Conservation (phyloP, 257 asterid species). For the Jasminum sambac region DNA sequence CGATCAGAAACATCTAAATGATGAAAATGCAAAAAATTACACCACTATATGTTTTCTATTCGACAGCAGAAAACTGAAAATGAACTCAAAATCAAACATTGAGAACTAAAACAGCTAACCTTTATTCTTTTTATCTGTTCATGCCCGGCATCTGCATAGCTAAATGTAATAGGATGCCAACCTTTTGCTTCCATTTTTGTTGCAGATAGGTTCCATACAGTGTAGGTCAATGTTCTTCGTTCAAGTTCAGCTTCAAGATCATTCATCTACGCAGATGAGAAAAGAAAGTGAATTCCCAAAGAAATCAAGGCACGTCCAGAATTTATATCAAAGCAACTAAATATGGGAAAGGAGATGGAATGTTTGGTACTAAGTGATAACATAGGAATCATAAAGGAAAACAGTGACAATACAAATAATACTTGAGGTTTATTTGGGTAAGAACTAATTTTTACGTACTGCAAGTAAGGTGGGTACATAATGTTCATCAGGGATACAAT, state of each 20-base stretch:
- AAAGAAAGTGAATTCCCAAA: constrained; percentile 8
- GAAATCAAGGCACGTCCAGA: constrained; percentile 6
- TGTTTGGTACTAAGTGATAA: background rate
- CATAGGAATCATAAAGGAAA: background rate
- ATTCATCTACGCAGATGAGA: constrained; percentile 50
- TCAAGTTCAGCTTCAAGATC: constrained; percentile 81
- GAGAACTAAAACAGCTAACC: constrained; percentile 33
- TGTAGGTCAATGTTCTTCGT: constrained; percentile 87
- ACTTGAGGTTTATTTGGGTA: background rate
- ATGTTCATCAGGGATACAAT: constrained; percentile 99
- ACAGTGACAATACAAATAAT: background rate
- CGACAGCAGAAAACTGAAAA: no score
- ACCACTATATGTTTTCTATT: no score
- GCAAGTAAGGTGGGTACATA: constrained; percentile 87
- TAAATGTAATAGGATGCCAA: constrained; percentile 90
- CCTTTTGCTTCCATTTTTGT: constrained; percentile 53
- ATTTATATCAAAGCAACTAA: background rate
- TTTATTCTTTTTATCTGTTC: constrained; percentile 67
- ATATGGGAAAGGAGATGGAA: background rate
- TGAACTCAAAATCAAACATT: no score
- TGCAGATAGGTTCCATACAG: constrained; percentile 70
- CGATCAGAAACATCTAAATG: background rate
- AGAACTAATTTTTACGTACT: constrained; percentile 41
- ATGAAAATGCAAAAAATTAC: no score
- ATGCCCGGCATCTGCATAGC: constrained; percentile 64